phyloP scores from a whole-genome alignment of 2,329 filamentous ascomycete species.

The Dactylella cylindrospora region DNA sequence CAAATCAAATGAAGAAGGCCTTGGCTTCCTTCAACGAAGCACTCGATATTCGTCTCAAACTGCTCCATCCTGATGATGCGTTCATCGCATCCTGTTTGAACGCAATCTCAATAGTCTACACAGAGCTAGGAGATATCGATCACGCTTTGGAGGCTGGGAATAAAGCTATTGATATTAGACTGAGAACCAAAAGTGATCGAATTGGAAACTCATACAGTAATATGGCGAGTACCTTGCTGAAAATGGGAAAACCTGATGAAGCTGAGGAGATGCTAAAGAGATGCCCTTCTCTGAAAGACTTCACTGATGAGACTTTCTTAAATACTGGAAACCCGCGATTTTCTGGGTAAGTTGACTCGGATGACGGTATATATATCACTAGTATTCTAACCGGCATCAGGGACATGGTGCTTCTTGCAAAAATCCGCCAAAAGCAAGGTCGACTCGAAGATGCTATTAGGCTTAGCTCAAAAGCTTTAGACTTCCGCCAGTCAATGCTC shows the following conservation, averaged over 20 bases:
- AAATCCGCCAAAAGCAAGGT: slow-evolving; percentile 43
- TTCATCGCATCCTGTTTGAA: slow-evolving; percentile 51
- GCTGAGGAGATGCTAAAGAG: slow-evolving; percentile 51
- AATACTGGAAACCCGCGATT: slow-evolving; percentile 44
- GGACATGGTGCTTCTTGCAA: slow-evolving; percentile 45
- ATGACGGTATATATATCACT: neutral
- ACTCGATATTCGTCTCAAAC: slow-evolving; percentile 47
- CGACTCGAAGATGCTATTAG: slow-evolving; percentile 39
- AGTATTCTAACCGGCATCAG: slow-evolving; percentile 37
- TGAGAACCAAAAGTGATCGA: slow-evolving; percentile 49
- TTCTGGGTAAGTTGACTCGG: slow-evolving; percentile 9
- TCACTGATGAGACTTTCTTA: slow-evolving; percentile 53
- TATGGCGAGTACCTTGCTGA: slow-evolving; percentile 51
- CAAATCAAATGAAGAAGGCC: slow-evolving; percentile 47
- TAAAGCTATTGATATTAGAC: slow-evolving; percentile 50
- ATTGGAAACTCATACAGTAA: slow-evolving; percentile 54
- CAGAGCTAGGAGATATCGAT: slow-evolving; percentile 50
- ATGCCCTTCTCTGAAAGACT: slow-evolving; percentile 51
- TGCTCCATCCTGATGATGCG: slow-evolving; percentile 47
- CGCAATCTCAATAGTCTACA: slow-evolving; percentile 51
- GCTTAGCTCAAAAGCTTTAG: slow-evolving; percentile 43
- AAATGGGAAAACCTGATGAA: slow-evolving; percentile 51
- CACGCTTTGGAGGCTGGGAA: slow-evolving; percentile 49
- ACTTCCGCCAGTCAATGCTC: slow-evolving; percentile 29
- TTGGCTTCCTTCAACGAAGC: slow-evolving; percentile 47